phyloP scores from a whole-genome alignment of 2,329 filamentous ascomycete genomes.

The Paracamarosporium sp. region DNA sequence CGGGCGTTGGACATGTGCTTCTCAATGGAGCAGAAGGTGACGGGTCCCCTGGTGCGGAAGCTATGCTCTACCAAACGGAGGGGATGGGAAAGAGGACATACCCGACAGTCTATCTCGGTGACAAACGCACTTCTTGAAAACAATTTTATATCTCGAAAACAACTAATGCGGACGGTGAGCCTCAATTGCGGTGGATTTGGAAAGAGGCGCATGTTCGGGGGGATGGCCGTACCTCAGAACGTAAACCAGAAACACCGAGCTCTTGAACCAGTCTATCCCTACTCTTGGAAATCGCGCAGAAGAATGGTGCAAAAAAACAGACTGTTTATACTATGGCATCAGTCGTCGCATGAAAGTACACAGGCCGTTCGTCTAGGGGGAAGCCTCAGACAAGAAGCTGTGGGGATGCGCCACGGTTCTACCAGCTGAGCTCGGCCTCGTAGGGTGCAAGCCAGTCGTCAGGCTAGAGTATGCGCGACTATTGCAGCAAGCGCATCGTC shows the following conservation, averaged over 20 bases:
- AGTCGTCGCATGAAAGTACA: constrained; percentile 42
- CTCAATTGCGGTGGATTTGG: not conserved
- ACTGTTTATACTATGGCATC: constrained; percentile 43
- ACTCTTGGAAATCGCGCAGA: constrained; percentile 45
- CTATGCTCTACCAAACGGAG: not conserved
- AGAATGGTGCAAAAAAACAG: constrained; percentile 39
- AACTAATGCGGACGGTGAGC: constrained; percentile 36
- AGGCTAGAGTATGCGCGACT: constrained; percentile 35
- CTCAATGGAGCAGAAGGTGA: not conserved
- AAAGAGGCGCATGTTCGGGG: constrained; percentile 13
- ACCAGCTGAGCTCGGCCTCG: constrained; percentile 38
- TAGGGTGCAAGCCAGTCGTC: constrained; percentile 35
- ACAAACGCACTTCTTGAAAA: constrained; percentile 31
- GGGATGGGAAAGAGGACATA: constrained; percentile 4
- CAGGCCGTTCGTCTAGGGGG: constrained; percentile 36
- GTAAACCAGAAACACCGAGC: constrained; percentile 46
- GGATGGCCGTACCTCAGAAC: constrained; percentile 41
- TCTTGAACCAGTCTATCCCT: constrained; percentile 52
- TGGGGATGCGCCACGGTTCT: constrained; percentile 48
- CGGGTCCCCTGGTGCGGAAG: not conserved
- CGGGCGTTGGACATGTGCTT: not conserved
- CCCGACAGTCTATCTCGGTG: constrained; percentile 24
- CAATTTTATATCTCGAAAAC: constrained; percentile 30
- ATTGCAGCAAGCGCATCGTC: constrained; percentile 47
- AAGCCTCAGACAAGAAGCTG: constrained; percentile 39